Evolutionary conservation across 257 asterid species (phyloP), one percentile per base, ranked within the genome.

Genomic region (Euphrasia confusa): DNA sequence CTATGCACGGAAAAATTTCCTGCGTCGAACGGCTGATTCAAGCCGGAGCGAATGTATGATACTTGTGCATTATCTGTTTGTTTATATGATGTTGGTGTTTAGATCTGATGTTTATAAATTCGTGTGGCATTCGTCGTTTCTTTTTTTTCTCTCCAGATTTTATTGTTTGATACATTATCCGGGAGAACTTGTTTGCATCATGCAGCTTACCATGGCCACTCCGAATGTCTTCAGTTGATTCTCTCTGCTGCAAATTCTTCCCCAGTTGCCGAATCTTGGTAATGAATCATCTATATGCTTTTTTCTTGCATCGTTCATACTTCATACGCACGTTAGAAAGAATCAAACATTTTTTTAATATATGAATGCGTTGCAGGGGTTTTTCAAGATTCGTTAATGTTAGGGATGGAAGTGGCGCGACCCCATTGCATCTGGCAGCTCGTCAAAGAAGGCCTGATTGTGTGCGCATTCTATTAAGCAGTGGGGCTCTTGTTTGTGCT

Each of bases 341-440:
- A 18, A 18, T 15, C 11, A 10, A 52, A 52, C 40, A 35, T 37
- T 53, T 60, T 64, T 39, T 56, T 21, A 21, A 53, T 60, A 7
- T 73, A 68, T 49, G 56, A 35, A 35, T 62, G 64, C 39, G 61
- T 18, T 56, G n/a, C 74, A 86, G 97, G 97, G 97, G 97, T 61
- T 89, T 79, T 74, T 78, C 88, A 2, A 80, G 97, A 72, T 89
- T 86, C 50, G 84, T 86, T 52, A 86, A 86, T 64, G 77, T 87
- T 59, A 78, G 88, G 71, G 97, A 89, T 64, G 89, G 83, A 21
- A 69, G 82, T 71, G 95, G 95, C 8, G 87, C 94, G 27, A 81
- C 97, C 52, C 94, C 97, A 14, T 69, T 89, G 83, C 97, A 89
- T 60, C 80, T 89, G 69, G 95, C 97, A n/a, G 88, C 97, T 2